These are phyloP conservation scores for Termitomyces sp. DNA, from an alignment of 768 basidiomycete species.

Conservation along the genomic window DNA sequence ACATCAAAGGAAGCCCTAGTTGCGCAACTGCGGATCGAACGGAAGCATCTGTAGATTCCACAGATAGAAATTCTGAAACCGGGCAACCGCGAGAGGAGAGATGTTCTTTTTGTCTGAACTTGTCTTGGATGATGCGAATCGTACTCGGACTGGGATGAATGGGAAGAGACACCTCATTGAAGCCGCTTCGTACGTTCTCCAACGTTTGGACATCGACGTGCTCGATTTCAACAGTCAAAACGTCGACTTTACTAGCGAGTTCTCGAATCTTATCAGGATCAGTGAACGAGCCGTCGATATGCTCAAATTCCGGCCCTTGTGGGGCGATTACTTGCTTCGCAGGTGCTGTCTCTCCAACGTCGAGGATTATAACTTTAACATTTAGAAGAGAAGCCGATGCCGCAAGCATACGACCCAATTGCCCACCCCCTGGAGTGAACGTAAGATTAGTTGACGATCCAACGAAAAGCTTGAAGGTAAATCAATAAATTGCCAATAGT, in stretches of 20 bases:
- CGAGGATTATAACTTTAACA: conserved; percentile 80
- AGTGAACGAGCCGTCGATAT: conserved; percentile 88
- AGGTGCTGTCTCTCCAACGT: conserved; percentile 73
- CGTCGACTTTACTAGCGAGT: conserved; percentile 75
- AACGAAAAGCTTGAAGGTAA: neutral
- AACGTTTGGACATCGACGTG: conserved; percentile 84
- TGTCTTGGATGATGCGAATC: conserved; percentile 84
- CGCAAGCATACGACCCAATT: conserved; percentile 96
- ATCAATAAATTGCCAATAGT: neutral
- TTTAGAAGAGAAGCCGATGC: conserved; percentile 86
- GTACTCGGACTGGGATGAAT: conserved; percentile 82
- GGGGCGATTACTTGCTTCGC: conserved; percentile 85
- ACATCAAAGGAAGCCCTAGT: conserved; percentile 88
- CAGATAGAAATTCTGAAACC: conserved; percentile 56
- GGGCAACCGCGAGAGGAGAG: conserved; percentile 59
- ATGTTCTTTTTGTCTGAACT: conserved; percentile 74
- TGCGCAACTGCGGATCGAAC: conserved; percentile 46
- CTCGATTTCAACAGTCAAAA: conserved; percentile 95
- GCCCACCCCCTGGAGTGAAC: conserved; percentile 77
- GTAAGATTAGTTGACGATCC: conserved; percentile 10
- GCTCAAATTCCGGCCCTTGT: conserved; percentile 41
- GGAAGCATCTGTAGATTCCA: conserved; percentile 51
- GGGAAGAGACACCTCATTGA: conserved; percentile 27
- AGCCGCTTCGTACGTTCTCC: conserved; percentile 46
- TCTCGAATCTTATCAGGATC: conserved; percentile 75